Percentiles rank a stretch among this genome's conserved stretches.
Evolutionary conservation across 768 basidiomycete species (phyloP).

Genomic region (Xerocomus spinulosus): DNA sequence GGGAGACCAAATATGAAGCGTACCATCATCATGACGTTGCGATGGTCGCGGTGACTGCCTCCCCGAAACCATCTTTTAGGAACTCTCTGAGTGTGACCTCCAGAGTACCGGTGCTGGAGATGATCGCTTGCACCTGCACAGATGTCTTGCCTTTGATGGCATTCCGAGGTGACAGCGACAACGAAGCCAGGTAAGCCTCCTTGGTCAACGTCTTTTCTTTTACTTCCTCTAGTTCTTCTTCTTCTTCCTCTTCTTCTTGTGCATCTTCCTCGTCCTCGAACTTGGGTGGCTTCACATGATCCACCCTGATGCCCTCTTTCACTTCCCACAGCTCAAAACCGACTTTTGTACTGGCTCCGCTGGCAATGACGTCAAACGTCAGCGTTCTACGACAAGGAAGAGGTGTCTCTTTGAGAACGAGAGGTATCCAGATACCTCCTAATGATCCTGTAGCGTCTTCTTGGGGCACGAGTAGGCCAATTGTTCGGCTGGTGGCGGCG

Average conservation of each 20-base stretch:
- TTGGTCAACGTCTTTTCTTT: constrained; percentile 60
- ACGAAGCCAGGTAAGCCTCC: constrained; percentile 41
- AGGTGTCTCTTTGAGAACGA: constrained; percentile 67
- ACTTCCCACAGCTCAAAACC: constrained; percentile 79
- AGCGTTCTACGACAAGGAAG: constrained; percentile 62
- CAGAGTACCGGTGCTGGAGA: constrained; percentile 33
- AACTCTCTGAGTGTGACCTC: constrained; percentile 38
- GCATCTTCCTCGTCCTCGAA: constrained; percentile 43
- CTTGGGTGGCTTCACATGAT: constrained; percentile 49
- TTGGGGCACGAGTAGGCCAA: constrained; percentile 63
- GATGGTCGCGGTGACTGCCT: constrained; percentile 29
- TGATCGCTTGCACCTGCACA: constrained; percentile 43
- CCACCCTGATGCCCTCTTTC: constrained; percentile 59
- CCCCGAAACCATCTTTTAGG: constrained; percentile 31
- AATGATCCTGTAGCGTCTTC: constrained; percentile 37
- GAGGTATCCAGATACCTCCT: constrained; percentile 62
- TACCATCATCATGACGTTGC: constrained; percentile 21
- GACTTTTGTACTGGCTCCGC: constrained; percentile 35
- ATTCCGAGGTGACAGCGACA: constrained; percentile 35
- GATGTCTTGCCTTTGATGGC: constrained; percentile 45
- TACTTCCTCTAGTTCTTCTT: constrained; percentile 60
- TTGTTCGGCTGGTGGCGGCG: constrained; percentile 54
- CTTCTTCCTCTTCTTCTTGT: constrained; percentile 50
- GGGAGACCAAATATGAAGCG: not conserved
- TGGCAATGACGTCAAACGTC: constrained; percentile 52